phyloP scores from a whole-genome alignment of 1,284 basidiomycete species.

The Ceratobasidium sp. region DNA sequence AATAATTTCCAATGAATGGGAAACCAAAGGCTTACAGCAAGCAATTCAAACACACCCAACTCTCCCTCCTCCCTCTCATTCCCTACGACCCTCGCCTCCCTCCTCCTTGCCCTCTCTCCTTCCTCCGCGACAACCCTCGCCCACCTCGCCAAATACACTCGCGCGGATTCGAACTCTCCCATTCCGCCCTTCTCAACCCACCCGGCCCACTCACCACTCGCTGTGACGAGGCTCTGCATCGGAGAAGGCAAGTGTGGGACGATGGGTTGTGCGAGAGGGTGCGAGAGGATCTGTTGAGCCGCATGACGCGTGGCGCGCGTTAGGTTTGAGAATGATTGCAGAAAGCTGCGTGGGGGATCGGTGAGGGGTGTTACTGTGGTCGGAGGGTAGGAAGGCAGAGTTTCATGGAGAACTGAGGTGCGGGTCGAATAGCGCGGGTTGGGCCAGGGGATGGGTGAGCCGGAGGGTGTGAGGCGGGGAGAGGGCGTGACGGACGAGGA shows the following conservation, averaged over 20 bases:
- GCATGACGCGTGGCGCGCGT: conserved; percentile 90
- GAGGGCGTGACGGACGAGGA: conserved; percentile 57
- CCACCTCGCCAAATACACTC: conserved; percentile 97
- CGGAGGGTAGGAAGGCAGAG: conserved; percentile 65
- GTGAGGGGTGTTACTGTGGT: conserved; percentile 62
- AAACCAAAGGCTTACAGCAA: conserved; percentile 56
- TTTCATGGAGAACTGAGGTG: conserved; percentile 80
- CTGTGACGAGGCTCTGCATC: conserved; percentile 87
- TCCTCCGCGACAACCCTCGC: conserved; percentile 95
- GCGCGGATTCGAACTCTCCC: conserved; percentile 93
- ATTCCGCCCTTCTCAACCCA: conserved; percentile 90
- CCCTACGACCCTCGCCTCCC: conserved; percentile 73
- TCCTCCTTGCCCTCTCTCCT: conserved; percentile 85
- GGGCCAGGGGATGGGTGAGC: conserved; percentile 36
- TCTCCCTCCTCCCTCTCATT: conserved; percentile 72
- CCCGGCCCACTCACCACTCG: conserved; percentile 82
- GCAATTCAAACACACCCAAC: conserved; percentile 89
- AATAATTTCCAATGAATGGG: not conserved
- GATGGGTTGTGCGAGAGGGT: conserved; percentile 93
- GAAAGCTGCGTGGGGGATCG: conserved; percentile 76
- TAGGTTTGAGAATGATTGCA: conserved; percentile 90
- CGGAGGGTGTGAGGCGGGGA: conserved; percentile 35
- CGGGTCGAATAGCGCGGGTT: conserved; percentile 63
- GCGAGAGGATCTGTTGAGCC: conserved; percentile 91
- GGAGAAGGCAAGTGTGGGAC: conserved; percentile 94